These are phyloP conservation scores for Phaeotremella fagi DNA, from an alignment of 768 basidiomycete genomes.

Conservation along the genomic window DNA sequence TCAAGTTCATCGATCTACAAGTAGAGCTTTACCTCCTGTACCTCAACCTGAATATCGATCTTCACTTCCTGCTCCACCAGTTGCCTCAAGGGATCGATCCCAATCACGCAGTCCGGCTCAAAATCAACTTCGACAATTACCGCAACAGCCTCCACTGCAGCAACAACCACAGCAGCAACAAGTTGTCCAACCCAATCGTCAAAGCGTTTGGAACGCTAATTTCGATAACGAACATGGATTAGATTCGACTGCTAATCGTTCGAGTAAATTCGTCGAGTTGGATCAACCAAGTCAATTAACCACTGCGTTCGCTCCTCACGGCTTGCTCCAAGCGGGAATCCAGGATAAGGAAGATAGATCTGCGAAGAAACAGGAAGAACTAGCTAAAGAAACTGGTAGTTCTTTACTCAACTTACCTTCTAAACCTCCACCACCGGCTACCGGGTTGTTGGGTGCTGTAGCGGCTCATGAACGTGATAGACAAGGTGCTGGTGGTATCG, in stretches of 20 bases:
- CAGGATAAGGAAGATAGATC: constrained; percentile 95
- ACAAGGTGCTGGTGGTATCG: constrained; percentile 90
- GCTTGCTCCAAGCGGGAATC: constrained; percentile 86
- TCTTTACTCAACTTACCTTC: constrained; percentile 93
- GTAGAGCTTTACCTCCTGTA: constrained; percentile 33
- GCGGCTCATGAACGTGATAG: constrained; percentile 91
- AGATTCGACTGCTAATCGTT: constrained; percentile 49
- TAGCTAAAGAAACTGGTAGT: constrained; percentile 83
- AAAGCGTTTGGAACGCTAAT: constrained; percentile 82
- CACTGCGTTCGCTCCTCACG: constrained; percentile 91
- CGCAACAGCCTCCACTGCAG: constrained; percentile 50
- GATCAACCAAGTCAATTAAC: constrained; percentile 76
- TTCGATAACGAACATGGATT: constrained; percentile 64
- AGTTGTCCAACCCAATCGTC: constrained; percentile 53
- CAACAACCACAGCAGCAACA: constrained; percentile 55
- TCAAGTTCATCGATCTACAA: constrained; percentile 17
- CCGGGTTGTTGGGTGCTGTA: constrained; percentile 90
- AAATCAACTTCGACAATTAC: constrained; percentile 51
- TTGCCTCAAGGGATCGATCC: constrained; percentile 9
- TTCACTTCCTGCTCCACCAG: not conserved
- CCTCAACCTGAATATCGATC: constrained; percentile 11
- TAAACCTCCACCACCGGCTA: constrained; percentile 91
- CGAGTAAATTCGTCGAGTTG: constrained; percentile 62
- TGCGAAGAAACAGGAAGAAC: constrained; percentile 88
- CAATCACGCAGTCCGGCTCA: constrained; percentile 20